phyloP scores from a whole-genome alignment of 768 basidiomycete genomes.

The Amanita pseudoporphyria region DNA sequence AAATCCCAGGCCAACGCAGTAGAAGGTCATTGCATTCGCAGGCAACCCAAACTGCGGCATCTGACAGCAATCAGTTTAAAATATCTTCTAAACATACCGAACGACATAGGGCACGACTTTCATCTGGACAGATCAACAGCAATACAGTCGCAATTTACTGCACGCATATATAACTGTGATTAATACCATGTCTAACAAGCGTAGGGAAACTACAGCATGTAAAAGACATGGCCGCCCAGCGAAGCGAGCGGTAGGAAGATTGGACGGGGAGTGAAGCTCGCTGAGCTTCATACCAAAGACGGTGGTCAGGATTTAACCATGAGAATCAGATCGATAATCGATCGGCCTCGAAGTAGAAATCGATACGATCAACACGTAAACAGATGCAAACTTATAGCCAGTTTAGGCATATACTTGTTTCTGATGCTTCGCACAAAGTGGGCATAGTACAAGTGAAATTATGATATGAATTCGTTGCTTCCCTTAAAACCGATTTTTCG shows the following conservation, averaged over 20 bases:
- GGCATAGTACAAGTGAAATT: too few species aligned
- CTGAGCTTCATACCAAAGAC: not conserved
- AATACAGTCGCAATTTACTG: constrained; percentile 1
- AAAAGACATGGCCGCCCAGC: not conserved
- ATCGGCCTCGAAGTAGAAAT: not conserved
- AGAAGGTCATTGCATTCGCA: not conserved
- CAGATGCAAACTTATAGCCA: too few species aligned
- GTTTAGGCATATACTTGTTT: too few species aligned
- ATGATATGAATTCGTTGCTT: too few species aligned
- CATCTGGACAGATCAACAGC: not conserved
- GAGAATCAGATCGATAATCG: not conserved
- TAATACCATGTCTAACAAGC: constrained; percentile 3
- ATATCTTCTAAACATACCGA: not conserved
- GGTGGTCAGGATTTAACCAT: not conserved
- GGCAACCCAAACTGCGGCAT: not conserved
- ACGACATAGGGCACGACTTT: not conserved
- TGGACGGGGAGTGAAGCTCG: not conserved
- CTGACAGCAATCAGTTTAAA: not conserved
- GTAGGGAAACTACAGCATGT: not conserved
- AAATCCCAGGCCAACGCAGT: not conserved
- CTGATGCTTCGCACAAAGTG: too few species aligned
- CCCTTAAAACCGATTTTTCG: too few species aligned
- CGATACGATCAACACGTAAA: constrained; percentile 6
- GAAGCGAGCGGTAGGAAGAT: not conserved
- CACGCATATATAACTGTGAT: not conserved